phyloP scores from a whole-genome alignment of 768 basidiomycete genomes.

The Russula olivacea region DNA sequence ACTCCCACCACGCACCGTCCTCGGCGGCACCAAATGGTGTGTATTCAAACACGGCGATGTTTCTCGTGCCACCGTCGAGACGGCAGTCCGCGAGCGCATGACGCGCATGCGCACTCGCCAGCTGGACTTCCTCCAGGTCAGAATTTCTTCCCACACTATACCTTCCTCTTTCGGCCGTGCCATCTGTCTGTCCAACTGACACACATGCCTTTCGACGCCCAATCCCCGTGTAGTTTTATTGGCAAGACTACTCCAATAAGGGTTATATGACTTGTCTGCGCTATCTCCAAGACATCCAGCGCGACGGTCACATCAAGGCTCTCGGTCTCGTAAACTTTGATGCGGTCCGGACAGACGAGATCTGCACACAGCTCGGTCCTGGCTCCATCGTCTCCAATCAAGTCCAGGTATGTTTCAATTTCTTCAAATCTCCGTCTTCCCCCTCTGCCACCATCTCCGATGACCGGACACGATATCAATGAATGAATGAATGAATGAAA shows the following conservation, averaged over 20 bases:
- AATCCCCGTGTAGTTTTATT: conserved; percentile 54
- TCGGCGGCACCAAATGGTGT: conserved; percentile 87
- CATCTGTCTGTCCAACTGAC: conserved; percentile 1
- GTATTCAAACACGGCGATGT: conserved; percentile 53
- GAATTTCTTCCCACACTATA: conserved; percentile 4
- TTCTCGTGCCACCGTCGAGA: conserved; percentile 52
- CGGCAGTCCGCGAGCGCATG: conserved; percentile 63
- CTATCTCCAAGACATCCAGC: conserved; percentile 53
- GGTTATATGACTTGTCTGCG: conserved; percentile 45
- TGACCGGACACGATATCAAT: neutral
- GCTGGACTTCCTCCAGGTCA: conserved; percentile 71
- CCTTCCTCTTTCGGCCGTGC: conserved; percentile 4
- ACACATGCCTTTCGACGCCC: neutral
- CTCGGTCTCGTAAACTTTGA: conserved; percentile 84
- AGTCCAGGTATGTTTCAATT: conserved; percentile 51
- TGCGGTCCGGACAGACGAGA: conserved; percentile 65
- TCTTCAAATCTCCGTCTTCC: neutral
- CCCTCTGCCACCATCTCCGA: conserved; percentile 6
- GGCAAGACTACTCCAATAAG: conserved; percentile 60
- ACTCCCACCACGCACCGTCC: conserved; percentile 38
- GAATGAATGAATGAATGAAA: neutral
- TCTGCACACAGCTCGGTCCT: conserved; percentile 66
- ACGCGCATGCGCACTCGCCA: conserved; percentile 53
- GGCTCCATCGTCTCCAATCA: conserved; percentile 76
- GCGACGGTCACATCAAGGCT: conserved; percentile 52